Evolutionary conservation across 192 early-diverging fungal species (phyloP), one percentile per base, ranked within the genome.

Genomic region (Entomortierella parvispora): DNA sequence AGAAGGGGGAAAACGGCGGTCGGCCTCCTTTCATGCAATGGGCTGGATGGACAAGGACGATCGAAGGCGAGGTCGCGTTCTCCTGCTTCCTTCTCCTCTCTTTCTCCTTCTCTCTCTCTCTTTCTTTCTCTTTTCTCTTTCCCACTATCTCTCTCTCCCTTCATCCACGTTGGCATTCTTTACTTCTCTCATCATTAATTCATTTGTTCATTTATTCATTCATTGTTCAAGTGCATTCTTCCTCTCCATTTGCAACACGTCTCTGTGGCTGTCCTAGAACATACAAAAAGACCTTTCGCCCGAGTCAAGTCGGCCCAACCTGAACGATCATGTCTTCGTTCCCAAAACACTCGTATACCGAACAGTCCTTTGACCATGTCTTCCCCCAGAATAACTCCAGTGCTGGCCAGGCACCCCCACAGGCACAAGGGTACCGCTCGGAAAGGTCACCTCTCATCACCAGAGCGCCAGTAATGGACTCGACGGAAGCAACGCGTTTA

Each of bases 391-490:
- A 45, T 42, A 42, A 44, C 43, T 23, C 11, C 32, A 40, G 8
- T 42, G 11, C 2, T 11, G 23, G 2, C 15, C 58, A 4, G 32
- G 34, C 55, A 29, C 18, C 2, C 20, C 43, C 4, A 26, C 58
- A 4, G 32, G 34, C 55, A 29, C 31, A 37, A 17, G 11, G 33
- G 34, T 33, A 40, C 40, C 58, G 15, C n/a, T 72, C 70, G 14
- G 70, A 72, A 37, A 31, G 70, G 56, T 59, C 70, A 32, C 70
- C 48, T n/a, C 31, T 72, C 47, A 72, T 72, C 58, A 48, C 71
- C 42, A 75, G 56, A 45, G 44, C 71, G 14, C 64, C 64, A 9
- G 12, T 55, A 45, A 6, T 25, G 25, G 22, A 52, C n/a, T 23
- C 37, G 37, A 12, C 5, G 7, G 37, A 12, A 40, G 5, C 37